Percentiles rank a stretch among this genome's conserved stretches.
phyloP scores from a whole-genome alignment of 1,284 basidiomycete genomes.

The Cutaneotrichosporon sp. region DNA sequence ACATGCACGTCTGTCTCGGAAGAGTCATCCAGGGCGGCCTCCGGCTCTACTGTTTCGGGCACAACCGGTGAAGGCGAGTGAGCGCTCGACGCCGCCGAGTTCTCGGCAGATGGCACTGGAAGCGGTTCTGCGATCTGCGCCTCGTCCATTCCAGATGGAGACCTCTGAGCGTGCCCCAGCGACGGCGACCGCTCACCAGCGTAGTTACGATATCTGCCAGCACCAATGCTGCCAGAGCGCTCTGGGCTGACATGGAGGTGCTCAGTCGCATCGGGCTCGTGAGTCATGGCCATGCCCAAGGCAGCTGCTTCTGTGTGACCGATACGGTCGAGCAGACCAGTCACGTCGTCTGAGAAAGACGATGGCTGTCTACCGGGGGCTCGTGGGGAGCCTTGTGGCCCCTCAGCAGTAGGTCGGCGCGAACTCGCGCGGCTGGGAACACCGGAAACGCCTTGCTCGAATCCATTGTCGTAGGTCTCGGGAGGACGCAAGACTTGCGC shows the following conservation, averaged over 20 bases:
- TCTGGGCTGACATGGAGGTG: conserved; percentile 17
- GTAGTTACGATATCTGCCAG: background rate
- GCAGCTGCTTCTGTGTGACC: conserved; percentile 10
- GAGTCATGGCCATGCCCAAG: background rate
- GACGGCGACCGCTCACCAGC: conserved; percentile 3
- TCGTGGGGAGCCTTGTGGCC: background rate
- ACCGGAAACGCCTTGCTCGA: background rate
- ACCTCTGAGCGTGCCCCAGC: background rate
- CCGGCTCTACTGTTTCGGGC: background rate
- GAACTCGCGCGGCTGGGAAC: conserved; percentile 1
- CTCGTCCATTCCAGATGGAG: conserved; percentile 3
- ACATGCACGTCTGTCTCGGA: background rate
- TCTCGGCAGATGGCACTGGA: background rate
- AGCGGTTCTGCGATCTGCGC: background rate
- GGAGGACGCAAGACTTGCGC: background rate
- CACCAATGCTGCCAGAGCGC: background rate
- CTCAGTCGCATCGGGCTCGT: conserved; percentile 10
- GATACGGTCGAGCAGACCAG: conserved; percentile 17
- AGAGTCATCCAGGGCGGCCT: background rate
- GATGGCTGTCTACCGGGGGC: conserved; percentile 1
- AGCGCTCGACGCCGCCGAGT: background rate
- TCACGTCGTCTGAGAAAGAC: conserved; percentile 41
- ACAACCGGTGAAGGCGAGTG: background rate
- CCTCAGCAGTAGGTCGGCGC: conserved; percentile 6
- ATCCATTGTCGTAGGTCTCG: background rate